Percentiles rank a stretch among this genome's conserved stretches.
These are phyloP conservation scores for Tricholoma saponaceum DNA, from an alignment of 768 basidiomycete species.

Conservation along the genomic window DNA sequence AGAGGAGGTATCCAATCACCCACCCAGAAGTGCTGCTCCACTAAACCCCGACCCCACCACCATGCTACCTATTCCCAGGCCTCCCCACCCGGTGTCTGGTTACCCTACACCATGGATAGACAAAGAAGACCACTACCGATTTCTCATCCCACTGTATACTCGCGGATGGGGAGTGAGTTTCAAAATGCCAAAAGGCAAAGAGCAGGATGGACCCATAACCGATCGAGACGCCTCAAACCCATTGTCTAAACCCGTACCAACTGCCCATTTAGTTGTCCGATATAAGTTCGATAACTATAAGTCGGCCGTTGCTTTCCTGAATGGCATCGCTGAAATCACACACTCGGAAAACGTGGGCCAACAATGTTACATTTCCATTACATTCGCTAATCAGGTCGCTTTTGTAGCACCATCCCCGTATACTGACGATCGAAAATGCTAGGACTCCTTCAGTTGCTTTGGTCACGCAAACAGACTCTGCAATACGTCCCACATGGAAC, in stretches of 20 bases:
- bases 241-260: neutral
- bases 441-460: constrained; percentile 13
- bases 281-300: constrained; percentile 17
- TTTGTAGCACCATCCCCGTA: constrained; percentile 23
- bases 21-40: neutral
- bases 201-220: neutral
- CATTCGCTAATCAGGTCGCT: neutral
- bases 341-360: constrained; percentile 26
- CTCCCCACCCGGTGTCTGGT: constrained; percentile 12
- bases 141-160: constrained; percentile 30
- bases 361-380: neutral
- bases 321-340: constrained; percentile 10
- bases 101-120: constrained; percentile 33
- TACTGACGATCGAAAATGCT: constrained; percentile 11
- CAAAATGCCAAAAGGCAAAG: neutral
- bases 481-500: constrained; percentile 9
- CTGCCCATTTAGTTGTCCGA: constrained; percentile 9
- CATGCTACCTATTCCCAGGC: neutral
- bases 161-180: constrained; percentile 23
- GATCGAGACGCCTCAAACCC: neutral
- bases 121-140: constrained; percentile 26
- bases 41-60: neutral
- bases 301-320: constrained; percentile 15
- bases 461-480: constrained; percentile 22
- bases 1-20: neutral